A percentile compares a stretch with the other conserved stretches of the same genome.
phyloP scores from a whole-genome alignment of 176 grass and related monocot species.

The Pontederia crassipes region DNA sequence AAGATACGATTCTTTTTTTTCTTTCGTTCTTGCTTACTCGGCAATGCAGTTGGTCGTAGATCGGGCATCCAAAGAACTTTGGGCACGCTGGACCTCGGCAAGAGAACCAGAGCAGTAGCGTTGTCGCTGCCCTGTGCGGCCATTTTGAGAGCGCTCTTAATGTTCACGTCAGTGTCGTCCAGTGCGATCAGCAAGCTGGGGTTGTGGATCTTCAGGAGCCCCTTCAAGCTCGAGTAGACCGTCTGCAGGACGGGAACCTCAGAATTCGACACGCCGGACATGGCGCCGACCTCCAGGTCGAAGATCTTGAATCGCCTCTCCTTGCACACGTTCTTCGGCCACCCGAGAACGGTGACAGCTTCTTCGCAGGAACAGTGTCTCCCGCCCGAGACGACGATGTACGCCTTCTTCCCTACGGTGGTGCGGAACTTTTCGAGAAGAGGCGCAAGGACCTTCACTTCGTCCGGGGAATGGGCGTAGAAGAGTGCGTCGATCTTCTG shows the following conservation, averaged over 20 bases:
- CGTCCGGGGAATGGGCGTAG: conserved; percentile 66
- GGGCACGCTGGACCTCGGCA: conserved; percentile 38
- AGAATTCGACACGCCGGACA: conserved; percentile 50
- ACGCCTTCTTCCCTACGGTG: conserved; percentile 43
- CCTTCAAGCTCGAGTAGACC: conserved; percentile 74
- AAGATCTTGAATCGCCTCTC: conserved; percentile 93
- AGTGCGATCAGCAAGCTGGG: conserved; percentile 67
- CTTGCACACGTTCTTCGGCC: conserved; percentile 84
- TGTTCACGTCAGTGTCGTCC: conserved; percentile 31
- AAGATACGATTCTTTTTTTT: neutral
- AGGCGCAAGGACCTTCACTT: conserved; percentile 63
- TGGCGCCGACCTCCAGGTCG: conserved; percentile 61
- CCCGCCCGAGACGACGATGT: conserved; percentile 69
- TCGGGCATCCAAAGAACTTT: conserved; percentile 95
- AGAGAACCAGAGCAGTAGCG: conserved; percentile 63
- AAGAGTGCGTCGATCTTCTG: conserved; percentile 91
- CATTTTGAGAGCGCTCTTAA: conserved; percentile 82
- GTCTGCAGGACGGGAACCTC: conserved; percentile 72
- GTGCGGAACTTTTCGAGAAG: conserved; percentile 68
- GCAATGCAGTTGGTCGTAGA: conserved; percentile 47
- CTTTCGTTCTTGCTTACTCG: conserved; percentile 30
- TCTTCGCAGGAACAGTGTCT: conserved; percentile 65
- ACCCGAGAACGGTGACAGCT: conserved; percentile 53
- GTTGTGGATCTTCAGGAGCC: conserved; percentile 65
- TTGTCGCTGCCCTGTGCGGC: conserved; percentile 37